These are phyloP conservation scores for Artemisia argyi DNA, from an alignment of 129 eudicot genomes.

Conservation along the genomic window DNA sequence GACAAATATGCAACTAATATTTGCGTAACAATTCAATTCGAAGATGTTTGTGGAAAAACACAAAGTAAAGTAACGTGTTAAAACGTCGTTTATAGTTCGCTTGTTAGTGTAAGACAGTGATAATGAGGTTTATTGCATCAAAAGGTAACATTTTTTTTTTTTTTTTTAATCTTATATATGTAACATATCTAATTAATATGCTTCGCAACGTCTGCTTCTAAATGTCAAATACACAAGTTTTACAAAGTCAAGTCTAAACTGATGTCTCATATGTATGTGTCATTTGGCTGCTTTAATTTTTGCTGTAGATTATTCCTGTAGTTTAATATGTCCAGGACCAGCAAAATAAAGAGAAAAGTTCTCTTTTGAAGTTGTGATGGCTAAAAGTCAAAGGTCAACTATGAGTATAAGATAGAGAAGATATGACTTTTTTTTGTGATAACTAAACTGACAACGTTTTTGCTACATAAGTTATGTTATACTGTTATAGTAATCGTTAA, in stretches of 20 bases:
- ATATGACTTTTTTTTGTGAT: conserved; percentile 5
- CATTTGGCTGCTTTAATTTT: neutral
- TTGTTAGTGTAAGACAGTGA: too few species aligned
- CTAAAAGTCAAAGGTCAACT: conserved; percentile 1
- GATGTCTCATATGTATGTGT: neutral
- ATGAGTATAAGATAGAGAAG: neutral
- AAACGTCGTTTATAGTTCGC: too few species aligned
- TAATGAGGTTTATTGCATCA: too few species aligned
- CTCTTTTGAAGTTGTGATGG: neutral
- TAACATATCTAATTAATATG: too few species aligned
- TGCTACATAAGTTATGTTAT: neutral
- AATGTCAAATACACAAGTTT: conserved; percentile 2
- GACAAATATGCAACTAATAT: too few species aligned
- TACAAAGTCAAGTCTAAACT: neutral
- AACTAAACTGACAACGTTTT: neutral
- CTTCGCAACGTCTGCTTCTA: conserved; percentile 8
- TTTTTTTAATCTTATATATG: too few species aligned
- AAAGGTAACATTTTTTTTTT: too few species aligned
- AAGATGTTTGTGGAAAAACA: too few species aligned
- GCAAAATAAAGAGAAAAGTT: too few species aligned
- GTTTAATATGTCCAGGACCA: neutral
- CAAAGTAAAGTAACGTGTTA: too few species aligned
- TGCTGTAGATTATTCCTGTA: too few species aligned
- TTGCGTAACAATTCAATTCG: too few species aligned
- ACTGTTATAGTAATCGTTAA: neutral